Conservation (phyloP, 345 rosid genomes). For the Litchi chinensis region DNA sequence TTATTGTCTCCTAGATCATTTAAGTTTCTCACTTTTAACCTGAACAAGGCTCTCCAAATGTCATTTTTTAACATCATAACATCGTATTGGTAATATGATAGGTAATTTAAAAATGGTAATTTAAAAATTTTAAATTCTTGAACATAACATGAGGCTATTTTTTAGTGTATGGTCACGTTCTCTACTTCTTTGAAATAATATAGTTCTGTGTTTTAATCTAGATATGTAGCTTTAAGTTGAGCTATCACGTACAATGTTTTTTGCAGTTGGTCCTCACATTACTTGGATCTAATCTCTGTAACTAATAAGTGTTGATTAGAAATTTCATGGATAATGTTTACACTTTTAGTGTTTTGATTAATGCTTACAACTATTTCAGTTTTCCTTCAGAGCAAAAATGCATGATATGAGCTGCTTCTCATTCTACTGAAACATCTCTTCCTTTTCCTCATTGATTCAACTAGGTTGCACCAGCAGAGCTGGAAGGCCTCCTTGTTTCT, state of each 20-base stretch:
- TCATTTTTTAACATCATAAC: not conserved
- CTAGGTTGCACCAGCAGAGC: conserved; percentile 98
- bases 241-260: not conserved
- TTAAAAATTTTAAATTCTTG: not conserved
- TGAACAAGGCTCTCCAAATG: not conserved
- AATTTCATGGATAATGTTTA: not conserved
- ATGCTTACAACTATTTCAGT: not conserved
- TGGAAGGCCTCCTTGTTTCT: conserved; percentile 91
- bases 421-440: not conserved
- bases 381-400: not conserved
- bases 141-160: not conserved
- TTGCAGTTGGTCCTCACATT: not conserved
- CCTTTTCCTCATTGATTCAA: conserved; percentile 15
- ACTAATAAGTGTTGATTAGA: not conserved
- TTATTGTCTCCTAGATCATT: not conserved
- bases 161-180: not conserved
- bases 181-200: not conserved
- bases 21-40: not conserved
- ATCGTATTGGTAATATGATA: not conserved
- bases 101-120: not conserved
- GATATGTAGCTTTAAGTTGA: not conserved
- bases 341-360: not conserved
- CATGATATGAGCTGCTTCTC: not conserved
- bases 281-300: not conserved
- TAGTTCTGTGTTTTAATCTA: not conserved